Conservation (phyloP, 2,329 filamentous ascomycete species). For the Hypoxylon sp. region DNA sequence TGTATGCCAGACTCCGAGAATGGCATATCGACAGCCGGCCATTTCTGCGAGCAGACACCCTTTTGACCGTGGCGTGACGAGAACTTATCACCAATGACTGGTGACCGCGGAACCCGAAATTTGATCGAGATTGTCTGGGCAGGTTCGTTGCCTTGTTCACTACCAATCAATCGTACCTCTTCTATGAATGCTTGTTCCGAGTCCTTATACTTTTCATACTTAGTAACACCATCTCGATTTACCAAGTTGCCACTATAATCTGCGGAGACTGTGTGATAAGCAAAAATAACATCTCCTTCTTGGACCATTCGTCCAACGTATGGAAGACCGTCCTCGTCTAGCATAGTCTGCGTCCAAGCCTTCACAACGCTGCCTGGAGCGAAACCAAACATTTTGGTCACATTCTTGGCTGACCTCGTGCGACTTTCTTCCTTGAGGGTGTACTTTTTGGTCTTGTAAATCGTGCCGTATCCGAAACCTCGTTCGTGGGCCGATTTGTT, state of each 20-base stretch:
- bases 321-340: conserved; percentile 92
- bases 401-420: conserved; percentile 75
- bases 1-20: conserved; percentile 98
- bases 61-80: conserved; percentile 99
- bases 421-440: conserved; percentile 85
- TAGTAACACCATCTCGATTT: conserved; percentile 88
- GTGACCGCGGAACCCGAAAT: conserved; percentile 89
- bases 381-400: conserved; percentile 91
- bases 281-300: conserved; percentile 88
- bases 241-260: conserved; percentile 84
- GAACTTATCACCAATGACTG: conserved; percentile 98
- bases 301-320: conserved; percentile 82
- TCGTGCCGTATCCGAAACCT: conserved; percentile 94
- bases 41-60: conserved; percentile 96
- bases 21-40: conserved; percentile 93
- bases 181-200: conserved; percentile 89
- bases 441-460: conserved; percentile 98
- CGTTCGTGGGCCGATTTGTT: conserved; percentile 98
- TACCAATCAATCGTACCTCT: conserved; percentile 91
- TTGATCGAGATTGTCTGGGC: conserved; percentile 93
- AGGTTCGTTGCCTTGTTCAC: conserved; percentile 85
- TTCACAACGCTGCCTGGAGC: conserved; percentile 82
- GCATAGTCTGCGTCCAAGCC: conserved; percentile 76
- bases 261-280: conserved; percentile 88
- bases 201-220: conserved; percentile 96